Evolutionary conservation across 495 filamentous ascomycete species (phyloP), one percentile per base, ranked within the genome.

Genomic region (Clohesyomyces aquaticus): DNA sequence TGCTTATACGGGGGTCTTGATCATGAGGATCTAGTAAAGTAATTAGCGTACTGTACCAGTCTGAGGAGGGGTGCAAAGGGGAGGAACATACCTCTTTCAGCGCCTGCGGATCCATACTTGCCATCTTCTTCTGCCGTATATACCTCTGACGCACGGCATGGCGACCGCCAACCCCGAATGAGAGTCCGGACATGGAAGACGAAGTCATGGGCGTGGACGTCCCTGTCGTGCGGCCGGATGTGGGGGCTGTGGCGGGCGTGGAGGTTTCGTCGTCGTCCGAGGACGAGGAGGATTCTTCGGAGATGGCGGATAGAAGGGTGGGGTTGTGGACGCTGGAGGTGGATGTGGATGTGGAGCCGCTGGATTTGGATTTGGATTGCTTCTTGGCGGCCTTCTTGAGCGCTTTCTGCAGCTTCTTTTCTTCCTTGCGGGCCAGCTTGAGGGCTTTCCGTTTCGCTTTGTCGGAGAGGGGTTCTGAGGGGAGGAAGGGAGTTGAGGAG

Each of bases 111-210:
- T 93, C 87, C 75, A 88, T 78, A 45, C 87, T 80, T 2, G 90
- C 88, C 78, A 83, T 82, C 71, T 82, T 86, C 77, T 95, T 95
- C 67, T 91, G 88, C 41, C 84, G 86, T 69, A 93, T 93, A 69
- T 89, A 87, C 48, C 88, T 80, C 53, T 84, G 79, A 65, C 91
- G 79, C 53, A 88, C 82, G 45, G 84, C 77, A 70, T 88, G 86
- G 53, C 88, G 81, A 23, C 78, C 82, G 28, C 65, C 61, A 12
- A 52, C 46, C 1, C 50, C 51, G 48, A 76, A 68, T 19, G 18
- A 47, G 10, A 63, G 22, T 4, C 47, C 49, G 14, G 32, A 38
- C 6, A 38, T 18, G n/a, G n/a, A n/a, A n/a, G n/a, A n/a, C 38
- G 78, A 78, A 28, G 77, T 38, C 50, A 73, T 73, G 47, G 79